phyloP scores from a whole-genome alignment of 306 rosid genomes.

The Calophaca sinica region DNA sequence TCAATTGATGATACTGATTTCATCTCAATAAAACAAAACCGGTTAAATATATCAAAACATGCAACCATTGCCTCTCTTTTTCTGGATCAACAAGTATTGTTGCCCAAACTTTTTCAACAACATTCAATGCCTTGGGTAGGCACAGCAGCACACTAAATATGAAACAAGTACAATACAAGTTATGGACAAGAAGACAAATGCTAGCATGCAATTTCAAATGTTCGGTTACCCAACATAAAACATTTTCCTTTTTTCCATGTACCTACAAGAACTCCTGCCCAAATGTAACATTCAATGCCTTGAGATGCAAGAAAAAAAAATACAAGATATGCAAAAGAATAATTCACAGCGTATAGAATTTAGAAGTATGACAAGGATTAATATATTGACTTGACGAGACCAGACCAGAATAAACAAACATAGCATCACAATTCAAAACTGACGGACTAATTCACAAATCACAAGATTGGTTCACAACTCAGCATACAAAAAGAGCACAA shows the following conservation, averaged over 20 bases:
- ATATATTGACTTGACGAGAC: not conserved
- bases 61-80: not conserved
- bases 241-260: too few species aligned
- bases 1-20: too few species aligned
- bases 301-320: not conserved
- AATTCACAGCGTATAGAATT: not conserved
- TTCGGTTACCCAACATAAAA: too few species aligned
- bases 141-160: too few species aligned
- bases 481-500: too few species aligned
- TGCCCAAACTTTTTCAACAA: not conserved
- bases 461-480: too few species aligned
- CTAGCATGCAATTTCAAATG: too few species aligned
- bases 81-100: not conserved
- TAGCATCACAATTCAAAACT: too few species aligned
- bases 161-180: too few species aligned
- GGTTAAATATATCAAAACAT: not conserved
- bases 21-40: not conserved
- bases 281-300: not conserved
- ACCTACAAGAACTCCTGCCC: too few species aligned
- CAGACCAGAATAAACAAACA: not conserved
- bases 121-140: not conserved
- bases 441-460: too few species aligned
- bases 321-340: not conserved
- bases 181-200: too few species aligned
- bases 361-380: slow-evolving; percentile 16